phyloP scores from a whole-genome alignment of 768 basidiomycete species.

The Mycena sanguinolenta region DNA sequence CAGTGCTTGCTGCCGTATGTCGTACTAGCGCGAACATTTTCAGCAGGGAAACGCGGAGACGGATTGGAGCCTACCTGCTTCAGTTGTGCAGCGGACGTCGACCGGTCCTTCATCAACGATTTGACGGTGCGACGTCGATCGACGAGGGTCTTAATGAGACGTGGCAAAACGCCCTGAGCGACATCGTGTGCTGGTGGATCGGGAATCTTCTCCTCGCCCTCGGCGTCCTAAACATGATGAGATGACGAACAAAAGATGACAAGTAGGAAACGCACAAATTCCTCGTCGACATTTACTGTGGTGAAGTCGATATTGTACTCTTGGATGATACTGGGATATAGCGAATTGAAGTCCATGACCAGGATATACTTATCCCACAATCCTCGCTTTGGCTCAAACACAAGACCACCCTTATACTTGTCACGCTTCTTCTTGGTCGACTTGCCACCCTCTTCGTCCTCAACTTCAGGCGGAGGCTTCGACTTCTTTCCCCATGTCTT shows the following conservation, averaged over 20 bases:
- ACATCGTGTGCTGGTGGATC: conserved; percentile 84
- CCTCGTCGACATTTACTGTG: conserved; percentile 83
- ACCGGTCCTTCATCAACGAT: conserved; percentile 91
- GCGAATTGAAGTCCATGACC: conserved; percentile 99
- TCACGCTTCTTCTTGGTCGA: conserved; percentile 81
- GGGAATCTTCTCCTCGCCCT: conserved; percentile 87
- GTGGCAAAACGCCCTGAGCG: conserved; percentile 91
- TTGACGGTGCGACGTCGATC: conserved; percentile 92
- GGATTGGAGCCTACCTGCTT: conserved; percentile 73
- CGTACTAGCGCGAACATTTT: conserved; percentile 68
- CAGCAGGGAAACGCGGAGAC: background rate
- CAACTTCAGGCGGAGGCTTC: conserved; percentile 63
- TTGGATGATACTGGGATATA: conserved; percentile 99
- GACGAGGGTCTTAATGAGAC: conserved; percentile 97
- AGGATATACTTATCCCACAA: conserved; percentile 97
- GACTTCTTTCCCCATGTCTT: conserved; percentile 88
- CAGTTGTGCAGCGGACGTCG: conserved; percentile 77
- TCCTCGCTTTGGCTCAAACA: conserved; percentile 95
- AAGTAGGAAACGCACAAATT: conserved; percentile 46
- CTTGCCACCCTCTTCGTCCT: conserved; percentile 71
- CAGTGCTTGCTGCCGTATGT: conserved; percentile 96
- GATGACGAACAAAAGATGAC: background rate
- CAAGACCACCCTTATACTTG: conserved; percentile 98
- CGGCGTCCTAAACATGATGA: conserved; percentile 39
- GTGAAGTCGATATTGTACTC: conserved; percentile 99